These are phyloP conservation scores for Leucocoprinus sp. DNA, from an alignment of 768 basidiomycete species.

Conservation along the genomic window DNA sequence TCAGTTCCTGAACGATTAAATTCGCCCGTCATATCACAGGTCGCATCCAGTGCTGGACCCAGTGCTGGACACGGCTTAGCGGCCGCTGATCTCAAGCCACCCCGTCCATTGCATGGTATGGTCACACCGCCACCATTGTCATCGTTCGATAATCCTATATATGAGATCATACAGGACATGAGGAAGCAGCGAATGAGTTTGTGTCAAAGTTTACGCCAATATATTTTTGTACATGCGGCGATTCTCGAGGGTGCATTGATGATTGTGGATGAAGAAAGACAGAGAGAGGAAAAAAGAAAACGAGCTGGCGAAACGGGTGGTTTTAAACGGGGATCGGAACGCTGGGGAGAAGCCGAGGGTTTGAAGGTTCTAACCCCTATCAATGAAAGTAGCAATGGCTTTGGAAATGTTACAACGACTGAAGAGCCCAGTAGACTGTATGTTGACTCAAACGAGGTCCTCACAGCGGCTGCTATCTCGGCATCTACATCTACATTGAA, in stretches of 20 bases:
- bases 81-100: conserved; percentile 50
- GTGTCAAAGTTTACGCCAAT: conserved; percentile 91
- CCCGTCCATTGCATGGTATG: conserved; percentile 47
- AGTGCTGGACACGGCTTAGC: conserved; percentile 6
- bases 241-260: conserved; percentile 74
- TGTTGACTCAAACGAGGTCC: not conserved
- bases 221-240: conserved; percentile 86
- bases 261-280: conserved; percentile 67
- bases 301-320: conserved; percentile 14
- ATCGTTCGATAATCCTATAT: conserved; percentile 68
- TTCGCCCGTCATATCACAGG: not conserved
- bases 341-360: conserved; percentile 9
- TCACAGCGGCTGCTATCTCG: too few relatives aligned
- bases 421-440: not conserved
- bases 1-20: not conserved
- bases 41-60: too few relatives aligned
- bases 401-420: not conserved
- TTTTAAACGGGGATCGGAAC: not conserved
- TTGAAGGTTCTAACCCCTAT: not conserved
- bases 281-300: conserved; percentile 16
- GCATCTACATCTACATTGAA: not conserved
- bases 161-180: conserved; percentile 84
- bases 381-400: not conserved
- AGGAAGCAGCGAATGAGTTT: conserved; percentile 94
- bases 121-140: conserved; percentile 53